Evolutionary conservation across 1,284 basidiomycete species (phyloP).

Genomic region (Ganoderma lingzhi): DNA sequence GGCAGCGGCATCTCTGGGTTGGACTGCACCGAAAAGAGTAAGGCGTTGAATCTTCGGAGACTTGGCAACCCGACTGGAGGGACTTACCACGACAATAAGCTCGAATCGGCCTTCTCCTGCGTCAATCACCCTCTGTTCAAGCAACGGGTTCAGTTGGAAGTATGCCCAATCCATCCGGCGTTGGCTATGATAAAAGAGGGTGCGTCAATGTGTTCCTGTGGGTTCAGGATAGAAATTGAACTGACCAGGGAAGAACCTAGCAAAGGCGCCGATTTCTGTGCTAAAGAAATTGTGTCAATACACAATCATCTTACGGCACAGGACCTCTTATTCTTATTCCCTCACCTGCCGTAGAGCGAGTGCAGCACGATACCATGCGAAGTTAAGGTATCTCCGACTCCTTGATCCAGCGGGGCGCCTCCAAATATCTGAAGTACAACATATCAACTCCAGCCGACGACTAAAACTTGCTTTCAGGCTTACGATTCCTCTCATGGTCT

Average conservation of each 20-base stretch:
- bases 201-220: neutral
- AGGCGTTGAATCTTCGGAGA: neutral
- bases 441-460: too few relatives aligned
- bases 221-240: neutral
- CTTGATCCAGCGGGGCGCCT: slow-evolving; percentile 40
- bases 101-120: slow-evolving; percentile 33
- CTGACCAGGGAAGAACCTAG: slow-evolving; percentile 25
- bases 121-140: slow-evolving; percentile 22
- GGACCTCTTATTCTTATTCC: neutral
- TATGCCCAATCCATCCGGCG: slow-evolving; percentile 36
- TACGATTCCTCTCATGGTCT: slow-evolving; percentile 32
- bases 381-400: slow-evolving; percentile 37
- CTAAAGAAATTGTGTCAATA: slow-evolving; percentile 16
- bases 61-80: too few relatives aligned
- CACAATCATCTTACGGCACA: neutral
- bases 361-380: slow-evolving; percentile 35
- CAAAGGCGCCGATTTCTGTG: slow-evolving; percentile 34
- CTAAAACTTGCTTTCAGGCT: neutral
- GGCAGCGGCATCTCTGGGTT: slow-evolving; percentile 28
- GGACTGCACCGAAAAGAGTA: slow-evolving; percentile 3
- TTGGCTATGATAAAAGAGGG: slow-evolving; percentile 14
- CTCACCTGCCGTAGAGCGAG: slow-evolving; percentile 38
- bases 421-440: slow-evolving; percentile 37
- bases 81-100: slow-evolving; percentile 31
- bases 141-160: slow-evolving; percentile 20